phyloP scores from a whole-genome alignment of 495 filamentous ascomycete genomes.

The Aspergillus wentii region DNA sequence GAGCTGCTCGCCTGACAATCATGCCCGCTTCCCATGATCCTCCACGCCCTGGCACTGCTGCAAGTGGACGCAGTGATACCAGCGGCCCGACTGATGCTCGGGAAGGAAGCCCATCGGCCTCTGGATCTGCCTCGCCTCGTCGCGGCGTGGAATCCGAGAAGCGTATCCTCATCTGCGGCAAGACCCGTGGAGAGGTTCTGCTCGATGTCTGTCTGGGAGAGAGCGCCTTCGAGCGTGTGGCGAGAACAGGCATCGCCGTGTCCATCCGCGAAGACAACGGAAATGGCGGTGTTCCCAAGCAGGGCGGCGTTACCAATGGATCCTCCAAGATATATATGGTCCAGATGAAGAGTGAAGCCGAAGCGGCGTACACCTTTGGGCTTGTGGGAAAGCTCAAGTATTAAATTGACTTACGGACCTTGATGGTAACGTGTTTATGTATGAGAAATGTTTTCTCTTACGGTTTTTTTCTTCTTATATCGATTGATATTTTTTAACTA shows the following conservation, averaged over 20 bases:
- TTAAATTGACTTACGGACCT: constrained; percentile 16
- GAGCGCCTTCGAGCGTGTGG: constrained; percentile 78
- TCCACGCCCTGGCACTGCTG: constrained; percentile 29
- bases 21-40: constrained; percentile 60
- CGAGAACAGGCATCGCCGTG: constrained; percentile 76
- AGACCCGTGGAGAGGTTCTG: constrained; percentile 61
- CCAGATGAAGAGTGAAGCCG: constrained; percentile 64
- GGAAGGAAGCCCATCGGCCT: constrained; percentile 23
- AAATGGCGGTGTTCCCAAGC: constrained; percentile 60
- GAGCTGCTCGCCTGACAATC: constrained; percentile 76
- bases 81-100: constrained; percentile 12
- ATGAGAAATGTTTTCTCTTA: no score
- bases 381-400: constrained; percentile 57
- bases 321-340: constrained; percentile 78
- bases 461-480: no score
- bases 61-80: constrained; percentile 22
- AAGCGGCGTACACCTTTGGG: constrained; percentile 57
- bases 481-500: not conserved
- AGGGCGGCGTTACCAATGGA: constrained; percentile 65
- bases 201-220: constrained; percentile 82
- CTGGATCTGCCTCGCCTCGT: constrained; percentile 33
- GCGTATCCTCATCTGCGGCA: constrained; percentile 69
- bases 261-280: constrained; percentile 80
- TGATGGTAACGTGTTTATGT: not conserved
- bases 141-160: constrained; percentile 56